Percentiles rank a stretch among this genome's conserved stretches.
These are phyloP conservation scores for Metschnikowia noctiluminum DNA, from an alignment of 805 yeast species.

Conservation along the genomic window DNA sequence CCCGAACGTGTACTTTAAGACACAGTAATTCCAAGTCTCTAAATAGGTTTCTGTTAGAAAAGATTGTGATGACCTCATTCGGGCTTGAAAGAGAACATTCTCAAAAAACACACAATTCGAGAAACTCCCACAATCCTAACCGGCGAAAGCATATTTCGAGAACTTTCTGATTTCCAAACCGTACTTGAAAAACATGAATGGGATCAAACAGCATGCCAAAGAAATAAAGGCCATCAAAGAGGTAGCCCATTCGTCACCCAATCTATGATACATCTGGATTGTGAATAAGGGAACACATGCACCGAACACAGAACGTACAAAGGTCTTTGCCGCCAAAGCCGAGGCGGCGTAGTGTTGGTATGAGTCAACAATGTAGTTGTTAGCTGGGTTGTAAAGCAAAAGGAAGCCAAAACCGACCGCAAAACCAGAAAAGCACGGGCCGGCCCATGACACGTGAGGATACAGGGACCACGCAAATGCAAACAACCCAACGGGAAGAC, in stretches of 20 bases:
- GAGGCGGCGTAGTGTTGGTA: slow-evolving; percentile 79
- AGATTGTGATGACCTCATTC: too few species aligned
- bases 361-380: slow-evolving; percentile 87
- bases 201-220: slow-evolving; percentile 69
- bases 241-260: slow-evolving; percentile 79
- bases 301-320: slow-evolving; percentile 79
- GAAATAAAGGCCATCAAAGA: slow-evolving; percentile 76
- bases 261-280: slow-evolving; percentile 71
- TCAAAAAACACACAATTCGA: not conserved
- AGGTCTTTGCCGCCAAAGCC: slow-evolving; percentile 79
- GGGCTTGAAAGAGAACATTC: too few species aligned
- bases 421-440: slow-evolving; percentile 57
- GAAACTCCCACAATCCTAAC: not conserved
- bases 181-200: slow-evolving; percentile 66
- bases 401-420: slow-evolving; percentile 64
- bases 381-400: slow-evolving; percentile 52
- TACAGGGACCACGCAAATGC: slow-evolving; percentile 62
- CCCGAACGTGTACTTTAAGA: too few species aligned
- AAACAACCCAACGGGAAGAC: not conserved
- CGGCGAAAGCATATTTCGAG: not conserved
- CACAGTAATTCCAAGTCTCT: too few species aligned
- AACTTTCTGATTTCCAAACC: slow-evolving; percentile 37
- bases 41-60: too few species aligned
- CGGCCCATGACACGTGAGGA: slow-evolving; percentile 69
- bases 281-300: slow-evolving; percentile 82